phyloP scores from a whole-genome alignment of 208 protist species.

The Wallacemonas sp. region DNA sequence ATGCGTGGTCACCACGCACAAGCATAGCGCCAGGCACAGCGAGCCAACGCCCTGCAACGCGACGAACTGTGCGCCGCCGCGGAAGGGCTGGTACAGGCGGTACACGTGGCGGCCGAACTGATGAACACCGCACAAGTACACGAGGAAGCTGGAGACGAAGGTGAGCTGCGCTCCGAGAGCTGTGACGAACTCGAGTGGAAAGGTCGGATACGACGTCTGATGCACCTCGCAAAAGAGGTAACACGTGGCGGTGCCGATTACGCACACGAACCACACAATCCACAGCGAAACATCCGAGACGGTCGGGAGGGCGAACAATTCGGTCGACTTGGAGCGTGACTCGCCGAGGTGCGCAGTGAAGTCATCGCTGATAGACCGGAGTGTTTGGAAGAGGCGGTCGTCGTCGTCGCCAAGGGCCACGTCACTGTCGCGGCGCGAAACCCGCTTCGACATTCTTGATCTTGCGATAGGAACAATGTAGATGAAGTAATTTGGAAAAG shows the following conservation, averaged over 20 bases:
- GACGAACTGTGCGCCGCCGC: slow-evolving; percentile 71
- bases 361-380: slow-evolving; percentile 5
- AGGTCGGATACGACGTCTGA: slow-evolving; percentile 35
- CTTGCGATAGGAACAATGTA: neutral
- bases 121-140: slow-evolving; percentile 52
- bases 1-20: slow-evolving; percentile 33
- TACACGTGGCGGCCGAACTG: slow-evolving; percentile 48
- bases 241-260: slow-evolving; percentile 45
- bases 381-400: neutral
- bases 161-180: slow-evolving; percentile 43
- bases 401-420: neutral
- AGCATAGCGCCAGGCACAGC: slow-evolving; percentile 25
- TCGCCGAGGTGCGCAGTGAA: neutral
- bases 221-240: slow-evolving; percentile 66
- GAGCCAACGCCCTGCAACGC: slow-evolving; percentile 72
- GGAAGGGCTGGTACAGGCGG: slow-evolving; percentile 82
- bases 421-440: no score
- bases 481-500: no score
- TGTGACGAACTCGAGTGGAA: slow-evolving; percentile 56
- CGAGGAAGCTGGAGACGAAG: slow-evolving; percentile 40
- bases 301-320: slow-evolving; percentile 16
- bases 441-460: neutral
- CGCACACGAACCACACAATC: slow-evolving; percentile 53
- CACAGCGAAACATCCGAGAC: slow-evolving; percentile 68
- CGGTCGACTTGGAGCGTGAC: neutral